A percentile compares a stretch with the other conserved stretches of the same genome.
These are phyloP conservation scores for Podaxis carcinomalis DNA, from an alignment of 768 basidiomycete species.

Conservation along the genomic window DNA sequence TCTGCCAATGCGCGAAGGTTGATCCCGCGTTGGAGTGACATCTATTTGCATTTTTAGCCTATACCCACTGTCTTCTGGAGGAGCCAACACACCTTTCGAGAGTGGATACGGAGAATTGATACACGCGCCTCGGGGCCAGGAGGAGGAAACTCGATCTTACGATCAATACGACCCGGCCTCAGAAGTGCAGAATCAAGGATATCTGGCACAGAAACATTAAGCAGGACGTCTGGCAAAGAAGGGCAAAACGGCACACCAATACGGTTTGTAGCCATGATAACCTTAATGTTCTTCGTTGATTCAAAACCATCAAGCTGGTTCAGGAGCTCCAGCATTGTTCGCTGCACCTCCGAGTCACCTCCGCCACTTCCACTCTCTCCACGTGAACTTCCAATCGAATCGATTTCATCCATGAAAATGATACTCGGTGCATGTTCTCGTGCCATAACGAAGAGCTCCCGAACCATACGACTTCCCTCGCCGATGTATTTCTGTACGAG, in stretches of 20 bases:
- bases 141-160: slow-evolving; percentile 98
- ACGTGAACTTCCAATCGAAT: slow-evolving; percentile 91
- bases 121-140: slow-evolving; percentile 96
- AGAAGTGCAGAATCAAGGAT: slow-evolving; percentile 92
- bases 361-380: slow-evolving; percentile 89
- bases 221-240: neutral
- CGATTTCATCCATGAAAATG: slow-evolving; percentile 99
- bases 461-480: slow-evolving; percentile 94
- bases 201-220: slow-evolving; percentile 39
- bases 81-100: slow-evolving; percentile 64
- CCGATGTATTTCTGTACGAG: slow-evolving; percentile 98
- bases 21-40: slow-evolving; percentile 97
- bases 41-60: too few relatives aligned
- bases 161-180: slow-evolving; percentile 91
- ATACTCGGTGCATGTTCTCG: slow-evolving; percentile 96
- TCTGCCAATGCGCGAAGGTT: slow-evolving; percentile 94
- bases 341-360: slow-evolving; percentile 86
- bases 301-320: slow-evolving; percentile 92
- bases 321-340: slow-evolving; percentile 86
- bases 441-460: slow-evolving; percentile 98
- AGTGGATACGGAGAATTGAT: slow-evolving; percentile 95
- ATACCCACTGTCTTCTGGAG: neutral
- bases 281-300: slow-evolving; percentile 98
- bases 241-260: slow-evolving; percentile 51
- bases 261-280: slow-evolving; percentile 94